A percentile compares a stretch with the other conserved stretches of the same genome.
Evolutionary conservation across 306 rosid genomes (phyloP).

Genomic region (Rosa rugosa): DNA sequence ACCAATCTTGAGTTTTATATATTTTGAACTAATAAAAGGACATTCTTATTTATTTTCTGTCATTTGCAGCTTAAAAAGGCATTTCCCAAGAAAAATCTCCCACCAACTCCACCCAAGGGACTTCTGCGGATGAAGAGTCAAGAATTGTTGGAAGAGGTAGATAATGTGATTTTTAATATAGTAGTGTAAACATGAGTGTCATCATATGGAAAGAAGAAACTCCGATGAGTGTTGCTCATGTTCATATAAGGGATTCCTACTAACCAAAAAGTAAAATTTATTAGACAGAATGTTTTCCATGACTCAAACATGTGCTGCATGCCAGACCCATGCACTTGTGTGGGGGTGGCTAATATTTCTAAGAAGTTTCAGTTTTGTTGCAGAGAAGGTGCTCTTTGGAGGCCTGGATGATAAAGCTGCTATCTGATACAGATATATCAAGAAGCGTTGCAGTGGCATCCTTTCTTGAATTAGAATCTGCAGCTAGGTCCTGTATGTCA

Average conservation of each 20-base stretch:
- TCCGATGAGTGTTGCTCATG: neutral
- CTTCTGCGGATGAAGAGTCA: conserved; percentile 82
- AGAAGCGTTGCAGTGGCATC: conserved; percentile 93
- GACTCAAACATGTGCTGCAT: conserved; percentile 5
- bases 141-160: conserved; percentile 91
- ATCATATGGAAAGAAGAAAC: neutral
- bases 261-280: neutral
- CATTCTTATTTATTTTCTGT: conserved; percentile 20
- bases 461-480: conserved; percentile 94
- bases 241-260: neutral
- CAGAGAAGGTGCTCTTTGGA: conserved; percentile 99
- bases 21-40: neutral
- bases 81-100: conserved; percentile 76
- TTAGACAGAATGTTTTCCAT: conserved; percentile 11
- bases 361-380: conserved; percentile 44
- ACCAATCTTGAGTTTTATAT: neutral
- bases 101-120: conserved; percentile 94
- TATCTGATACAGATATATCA: conserved; percentile 88
- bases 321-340: neutral
- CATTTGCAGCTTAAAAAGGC: conserved; percentile 68
- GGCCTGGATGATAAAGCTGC: conserved; percentile 85
- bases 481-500: conserved; percentile 95
- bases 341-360: conserved; percentile 21
- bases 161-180: conserved; percentile 29
- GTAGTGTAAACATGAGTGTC: conserved; percentile 14